These are phyloP conservation scores for Fusarium oligoseptatum DNA, from an alignment of 2,329 filamentous ascomycete species.

Conservation along the genomic window DNA sequence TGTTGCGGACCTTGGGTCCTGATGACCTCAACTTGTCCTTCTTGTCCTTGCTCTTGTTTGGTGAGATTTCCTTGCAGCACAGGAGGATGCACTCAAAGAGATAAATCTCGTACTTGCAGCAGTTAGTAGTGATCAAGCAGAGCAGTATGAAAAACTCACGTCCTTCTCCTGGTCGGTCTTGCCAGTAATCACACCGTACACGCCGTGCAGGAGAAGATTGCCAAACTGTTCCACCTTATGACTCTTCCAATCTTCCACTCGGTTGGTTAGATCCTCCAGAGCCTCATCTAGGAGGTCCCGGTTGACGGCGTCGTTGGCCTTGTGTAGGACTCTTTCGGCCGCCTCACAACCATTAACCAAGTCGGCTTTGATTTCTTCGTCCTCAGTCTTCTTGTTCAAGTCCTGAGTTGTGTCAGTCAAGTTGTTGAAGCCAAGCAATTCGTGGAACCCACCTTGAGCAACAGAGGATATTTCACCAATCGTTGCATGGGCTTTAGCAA, in stretches of 20 bases:
- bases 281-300: conserved; percentile 88
- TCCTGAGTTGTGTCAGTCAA: conserved; percentile 69
- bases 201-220: conserved; percentile 86
- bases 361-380: conserved; percentile 78
- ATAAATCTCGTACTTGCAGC: conserved; percentile 89
- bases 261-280: conserved; percentile 80
- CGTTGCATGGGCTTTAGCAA: conserved; percentile 97
- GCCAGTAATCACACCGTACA: conserved; percentile 91
- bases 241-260: conserved; percentile 98
- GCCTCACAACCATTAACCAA: conserved; percentile 83
- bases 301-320: conserved; percentile 92
- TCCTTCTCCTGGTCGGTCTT: conserved; percentile 94
- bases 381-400: conserved; percentile 85
- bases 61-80: conserved; percentile 94
- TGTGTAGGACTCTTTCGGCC: conserved; percentile 83
- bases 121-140: conserved; percentile 40
- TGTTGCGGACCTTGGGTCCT: conserved; percentile 69
- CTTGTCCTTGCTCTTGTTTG: conserved; percentile 86
- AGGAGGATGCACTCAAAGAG: conserved; percentile 95
- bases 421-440: conserved; percentile 8
- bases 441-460: conserved; percentile 76
- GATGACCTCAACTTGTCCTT: conserved; percentile 72
- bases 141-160: conserved; percentile 62
- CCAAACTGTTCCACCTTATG: conserved; percentile 93
- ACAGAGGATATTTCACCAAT: conserved; percentile 91